These are phyloP conservation scores for Penicillium sp. DNA, from an alignment of 2,329 filamentous ascomycete genomes.

Conservation along the genomic window DNA sequence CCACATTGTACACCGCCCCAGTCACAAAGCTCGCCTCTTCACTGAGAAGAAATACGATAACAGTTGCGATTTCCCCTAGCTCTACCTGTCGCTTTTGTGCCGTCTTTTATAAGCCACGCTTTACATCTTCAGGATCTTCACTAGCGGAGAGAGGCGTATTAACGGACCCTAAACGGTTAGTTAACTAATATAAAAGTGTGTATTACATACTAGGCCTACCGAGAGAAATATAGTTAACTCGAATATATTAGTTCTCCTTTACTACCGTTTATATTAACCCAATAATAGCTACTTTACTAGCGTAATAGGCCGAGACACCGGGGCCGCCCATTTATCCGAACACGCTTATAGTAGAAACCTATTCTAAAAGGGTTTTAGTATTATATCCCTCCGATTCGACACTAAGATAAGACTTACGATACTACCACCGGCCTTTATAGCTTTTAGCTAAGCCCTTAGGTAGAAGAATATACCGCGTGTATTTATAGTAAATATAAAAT, in stretches of 20 bases:
- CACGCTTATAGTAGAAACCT: conserved; percentile 13
- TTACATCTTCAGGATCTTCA: conserved; percentile 12
- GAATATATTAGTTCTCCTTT: conserved; percentile 33
- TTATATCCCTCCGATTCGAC: too few species aligned
- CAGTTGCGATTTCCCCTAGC: conserved; percentile 13
- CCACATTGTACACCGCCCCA: conserved; percentile 15
- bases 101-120: conserved; percentile 9
- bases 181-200: background rate
- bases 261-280: conserved; percentile 42
- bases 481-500: conserved; percentile 16
- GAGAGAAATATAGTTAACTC: conserved; percentile 30
- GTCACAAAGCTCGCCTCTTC: conserved; percentile 12
- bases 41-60: conserved; percentile 12
- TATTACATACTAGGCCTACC: background rate
- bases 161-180: conserved; percentile 4
- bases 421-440: conserved; percentile 18
- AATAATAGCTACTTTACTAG: conserved; percentile 45
- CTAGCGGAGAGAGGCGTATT: conserved; percentile 15
- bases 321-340: conserved; percentile 14
- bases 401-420: conserved; percentile 31
- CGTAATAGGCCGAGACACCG: conserved; percentile 37
- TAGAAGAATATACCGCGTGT: conserved; percentile 16
- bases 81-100: conserved; percentile 11
- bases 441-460: conserved; percentile 15
- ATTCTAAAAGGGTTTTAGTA: background rate